Evolutionary conservation across 352 stramenopile genomes (phyloP).

Genomic region (Pythium guiyangense): DNA sequence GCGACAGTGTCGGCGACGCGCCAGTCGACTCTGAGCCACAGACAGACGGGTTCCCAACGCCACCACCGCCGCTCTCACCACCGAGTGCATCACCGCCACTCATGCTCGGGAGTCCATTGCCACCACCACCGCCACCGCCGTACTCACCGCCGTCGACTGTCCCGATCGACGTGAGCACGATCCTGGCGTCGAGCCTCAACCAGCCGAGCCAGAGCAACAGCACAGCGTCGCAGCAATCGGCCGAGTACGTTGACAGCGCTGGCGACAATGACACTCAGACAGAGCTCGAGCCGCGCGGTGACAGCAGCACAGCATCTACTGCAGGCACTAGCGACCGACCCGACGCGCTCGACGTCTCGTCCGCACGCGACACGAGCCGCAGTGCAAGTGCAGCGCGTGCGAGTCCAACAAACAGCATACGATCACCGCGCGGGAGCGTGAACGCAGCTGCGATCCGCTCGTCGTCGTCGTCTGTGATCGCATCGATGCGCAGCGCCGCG

Average conservation of each 20-base stretch:
- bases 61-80: conserved; percentile 37
- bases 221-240: conserved; percentile 2
- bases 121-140: conserved; percentile 44
- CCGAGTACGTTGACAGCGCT: background rate
- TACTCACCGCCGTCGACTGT: conserved; percentile 43
- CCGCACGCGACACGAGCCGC: too few relatives aligned
- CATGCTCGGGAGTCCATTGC: conserved; percentile 9
- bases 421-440: conserved; percentile 6
- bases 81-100: conserved; percentile 22
- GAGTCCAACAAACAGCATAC: background rate
- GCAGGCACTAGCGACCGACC: background rate
- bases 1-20: conserved; percentile 32
- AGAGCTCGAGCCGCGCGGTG: conserved; percentile 1
- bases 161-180: conserved; percentile 33
- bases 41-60: conserved; percentile 26
- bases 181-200: conserved; percentile 16
- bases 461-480: conserved; percentile 57
- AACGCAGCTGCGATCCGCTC: conserved; percentile 16
- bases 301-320: background rate
- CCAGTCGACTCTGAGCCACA: conserved; percentile 22
- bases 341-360: background rate
- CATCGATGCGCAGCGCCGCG: conserved; percentile 63
- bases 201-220: background rate
- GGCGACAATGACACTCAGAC: background rate
- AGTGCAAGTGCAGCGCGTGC: background rate